These are phyloP conservation scores for Pythium volutum DNA, from an alignment of 352 stramenopile species.

Conservation along the genomic window DNA sequence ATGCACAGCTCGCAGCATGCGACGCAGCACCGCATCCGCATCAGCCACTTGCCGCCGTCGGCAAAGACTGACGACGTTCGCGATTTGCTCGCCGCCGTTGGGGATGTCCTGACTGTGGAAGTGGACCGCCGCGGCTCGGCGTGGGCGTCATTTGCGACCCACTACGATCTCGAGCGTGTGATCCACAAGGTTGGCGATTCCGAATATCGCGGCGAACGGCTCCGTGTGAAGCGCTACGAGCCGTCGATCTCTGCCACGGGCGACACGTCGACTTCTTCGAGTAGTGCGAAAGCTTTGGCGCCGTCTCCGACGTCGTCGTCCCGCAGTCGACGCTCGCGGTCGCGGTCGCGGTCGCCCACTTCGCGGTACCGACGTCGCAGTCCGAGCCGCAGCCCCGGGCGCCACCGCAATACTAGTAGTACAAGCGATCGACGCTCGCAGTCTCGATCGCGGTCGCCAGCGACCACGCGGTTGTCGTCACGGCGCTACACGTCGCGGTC, in stretches of 20 bases:
- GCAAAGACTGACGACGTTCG: constrained; percentile 70
- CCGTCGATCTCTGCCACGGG: neutral
- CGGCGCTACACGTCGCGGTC: constrained; percentile 13
- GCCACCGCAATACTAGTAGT: constrained; percentile 17
- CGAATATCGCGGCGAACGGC: constrained; percentile 43
- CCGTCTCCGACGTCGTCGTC: constrained; percentile 14
- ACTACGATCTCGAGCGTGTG: constrained; percentile 51
- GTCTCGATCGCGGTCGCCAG: constrained; percentile 17
- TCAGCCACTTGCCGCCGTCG: constrained; percentile 39
- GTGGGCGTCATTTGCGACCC: constrained; percentile 59
- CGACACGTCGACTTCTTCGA: neutral
- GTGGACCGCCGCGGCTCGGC: constrained; percentile 66
- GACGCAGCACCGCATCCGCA: constrained; percentile 50
- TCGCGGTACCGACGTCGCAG: constrained; percentile 27
- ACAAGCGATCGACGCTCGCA: constrained; percentile 29
- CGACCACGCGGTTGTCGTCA: neutral
- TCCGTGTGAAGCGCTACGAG: constrained; percentile 32
- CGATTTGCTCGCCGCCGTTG: constrained; percentile 51
- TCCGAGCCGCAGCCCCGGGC: constrained; percentile 24
- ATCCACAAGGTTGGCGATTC: constrained; percentile 49
- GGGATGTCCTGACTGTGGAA: constrained; percentile 62
- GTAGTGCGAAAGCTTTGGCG: neutral
- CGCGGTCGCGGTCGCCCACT: constrained; percentile 22
- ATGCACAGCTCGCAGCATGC: constrained; percentile 29
- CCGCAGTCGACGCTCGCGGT: constrained; percentile 26